Evolutionary conservation across 75 land plant genomes (phyloP), one percentile per base, ranked within the genome.

Genomic region (Pinus taeda): DNA sequence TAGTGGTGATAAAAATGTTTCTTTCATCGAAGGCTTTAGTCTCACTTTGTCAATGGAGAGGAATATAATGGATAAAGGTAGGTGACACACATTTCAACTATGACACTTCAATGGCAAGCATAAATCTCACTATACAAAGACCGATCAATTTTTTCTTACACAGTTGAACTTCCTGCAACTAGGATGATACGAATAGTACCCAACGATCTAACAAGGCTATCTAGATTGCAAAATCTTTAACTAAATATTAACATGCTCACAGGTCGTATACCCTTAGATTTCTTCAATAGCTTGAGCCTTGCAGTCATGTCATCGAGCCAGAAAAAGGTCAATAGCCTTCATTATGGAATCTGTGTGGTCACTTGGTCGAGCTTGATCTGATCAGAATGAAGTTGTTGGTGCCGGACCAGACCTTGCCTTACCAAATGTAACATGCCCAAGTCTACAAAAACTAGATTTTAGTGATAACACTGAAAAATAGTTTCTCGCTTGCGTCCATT

Each of bases 331-430:
- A 64, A n/a, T 21, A 93, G 93, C 9, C 87, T n/a, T 89, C 96
- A 3, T 71, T 91, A 15, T 91, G 94, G 92, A 89, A 87, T 77
- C 85, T 93, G 63, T 93, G 95, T 74, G 87, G 82, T 58, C 67
- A 77, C 9, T 81, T 91, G 29, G 84, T 76, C 57, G 84, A 91
- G 60, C 85, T 93, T 24, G 79, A 78, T 21, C 76, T 93, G 83
- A 83, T 61, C 80, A 77, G 15, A 91, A 92, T 64, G 55, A n/a
- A 15, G 62, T 93, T 29, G 75, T 80, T 39, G 96, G 94, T 29
- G 21, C 71, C 36, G 36, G 91, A 15, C 94, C 94, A 24, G 77
- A 81, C 9, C 93, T 91, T 13, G 87, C 88, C 22, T 45, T 82
- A 20, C 86, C 89, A 4, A 81, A 81, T 75, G 57, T 77, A 22